A percentile compares a stretch with the other conserved stretches of the same genome.
phyloP scores from a whole-genome alignment of 2,329 filamentous ascomycete genomes.

The Penicillium sclerotigenum region DNA sequence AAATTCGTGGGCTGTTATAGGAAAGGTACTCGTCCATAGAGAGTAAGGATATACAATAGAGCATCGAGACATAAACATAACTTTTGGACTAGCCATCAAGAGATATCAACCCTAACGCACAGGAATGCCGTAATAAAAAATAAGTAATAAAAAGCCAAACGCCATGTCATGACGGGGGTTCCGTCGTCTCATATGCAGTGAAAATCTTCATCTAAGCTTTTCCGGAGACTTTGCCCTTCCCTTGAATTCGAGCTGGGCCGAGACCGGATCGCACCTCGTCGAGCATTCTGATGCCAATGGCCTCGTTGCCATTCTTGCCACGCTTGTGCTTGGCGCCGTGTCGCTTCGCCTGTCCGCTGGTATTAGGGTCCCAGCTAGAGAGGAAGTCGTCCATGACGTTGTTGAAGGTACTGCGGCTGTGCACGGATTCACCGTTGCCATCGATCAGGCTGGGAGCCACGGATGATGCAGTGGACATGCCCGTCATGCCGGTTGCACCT shows the following conservation, averaged over 20 bases:
- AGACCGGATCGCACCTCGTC: conserved; percentile 82
- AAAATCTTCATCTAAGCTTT: conserved; percentile 27
- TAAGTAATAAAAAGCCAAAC: conserved; percentile 22
- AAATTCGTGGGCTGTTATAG: conserved; percentile 11
- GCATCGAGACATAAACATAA: conserved; percentile 11
- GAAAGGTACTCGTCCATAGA: conserved; percentile 7
- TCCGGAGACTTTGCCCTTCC: conserved; percentile 25
- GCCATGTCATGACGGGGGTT: conserved; percentile 22
- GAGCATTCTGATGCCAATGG: conserved; percentile 79
- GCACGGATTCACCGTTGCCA: conserved; percentile 44
- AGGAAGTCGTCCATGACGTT: conserved; percentile 91
- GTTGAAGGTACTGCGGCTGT: conserved; percentile 76
- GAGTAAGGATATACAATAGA: conserved; percentile 2
- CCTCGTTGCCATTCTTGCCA: conserved; percentile 76
- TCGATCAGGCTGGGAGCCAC: conserved; percentile 57
- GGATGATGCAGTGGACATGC: conserved; percentile 51
- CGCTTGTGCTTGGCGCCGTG: conserved; percentile 52
- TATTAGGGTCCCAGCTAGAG: conserved; percentile 54
- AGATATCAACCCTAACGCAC: conserved; percentile 15
- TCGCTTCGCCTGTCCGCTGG: conserved; percentile 41
- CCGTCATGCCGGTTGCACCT: conserved; percentile 58
- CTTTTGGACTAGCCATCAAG: conserved; percentile 21
- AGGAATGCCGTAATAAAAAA: conserved; percentile 16
- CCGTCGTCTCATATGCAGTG: conserved; percentile 25
- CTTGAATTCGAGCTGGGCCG: conserved; percentile 66